phyloP scores from a whole-genome alignment of 2,329 filamentous ascomycete species.

The Fusarium domesticum region DNA sequence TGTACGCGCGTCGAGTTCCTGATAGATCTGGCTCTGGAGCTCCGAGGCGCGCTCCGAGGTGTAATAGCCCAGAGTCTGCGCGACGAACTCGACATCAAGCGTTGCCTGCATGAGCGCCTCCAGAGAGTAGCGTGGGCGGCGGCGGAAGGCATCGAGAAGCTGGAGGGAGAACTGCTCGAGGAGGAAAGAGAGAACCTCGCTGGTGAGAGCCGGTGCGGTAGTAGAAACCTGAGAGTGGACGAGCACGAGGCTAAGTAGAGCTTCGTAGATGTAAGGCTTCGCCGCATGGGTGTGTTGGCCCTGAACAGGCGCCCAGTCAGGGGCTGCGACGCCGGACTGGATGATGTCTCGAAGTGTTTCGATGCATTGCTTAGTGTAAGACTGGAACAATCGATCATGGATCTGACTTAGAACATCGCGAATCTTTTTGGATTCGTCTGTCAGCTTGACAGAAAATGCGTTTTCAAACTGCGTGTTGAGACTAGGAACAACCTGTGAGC shows the following conservation, averaged over 20 bases:
- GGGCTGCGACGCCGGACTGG: conserved; percentile 65
- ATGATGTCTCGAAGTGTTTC: conserved; percentile 68
- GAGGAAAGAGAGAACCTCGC: conserved; percentile 79
- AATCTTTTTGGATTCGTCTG: conserved; percentile 89
- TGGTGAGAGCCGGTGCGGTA: conserved; percentile 71
- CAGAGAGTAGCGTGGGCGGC: conserved; percentile 66
- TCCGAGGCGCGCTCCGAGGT: conserved; percentile 79
- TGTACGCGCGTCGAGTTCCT: conserved; percentile 83
- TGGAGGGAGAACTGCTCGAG: conserved; percentile 77
- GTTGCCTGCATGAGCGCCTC: conserved; percentile 93
- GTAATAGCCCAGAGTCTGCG: conserved; percentile 87
- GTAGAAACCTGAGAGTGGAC: conserved; percentile 88
- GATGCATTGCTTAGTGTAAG: conserved; percentile 79
- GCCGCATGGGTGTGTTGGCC: conserved; percentile 66
- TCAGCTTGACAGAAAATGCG: conserved; percentile 88
- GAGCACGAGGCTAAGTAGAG: conserved; percentile 79
- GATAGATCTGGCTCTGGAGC: conserved; percentile 85
- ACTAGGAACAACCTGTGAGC: conserved; percentile 76
- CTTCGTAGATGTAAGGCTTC: conserved; percentile 84
- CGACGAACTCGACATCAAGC: conserved; percentile 93
- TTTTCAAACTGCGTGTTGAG: conserved; percentile 93
- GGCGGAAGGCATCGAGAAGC: conserved; percentile 77
- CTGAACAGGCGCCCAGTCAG: conserved; percentile 66
- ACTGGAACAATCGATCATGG: conserved; percentile 84
- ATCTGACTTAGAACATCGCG: conserved; percentile 88